Evolutionary conservation across 2,329 filamentous ascomycete genomes (phyloP).

Genomic region (Blumeria hordei): DNA sequence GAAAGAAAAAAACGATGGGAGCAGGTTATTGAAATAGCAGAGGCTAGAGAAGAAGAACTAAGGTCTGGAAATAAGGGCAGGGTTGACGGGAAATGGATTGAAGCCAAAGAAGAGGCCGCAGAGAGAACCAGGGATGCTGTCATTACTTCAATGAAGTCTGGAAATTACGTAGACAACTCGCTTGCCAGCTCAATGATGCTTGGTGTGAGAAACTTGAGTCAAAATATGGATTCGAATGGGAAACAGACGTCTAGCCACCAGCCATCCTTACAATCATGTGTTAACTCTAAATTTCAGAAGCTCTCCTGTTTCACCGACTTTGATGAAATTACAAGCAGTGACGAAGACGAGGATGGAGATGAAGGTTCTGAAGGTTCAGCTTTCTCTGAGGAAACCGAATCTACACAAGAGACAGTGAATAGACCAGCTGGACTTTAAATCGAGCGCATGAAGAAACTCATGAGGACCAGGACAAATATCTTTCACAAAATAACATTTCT

Average conservation of each 20-base stretch:
- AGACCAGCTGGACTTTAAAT: too few species aligned
- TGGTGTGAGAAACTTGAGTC: neutral
- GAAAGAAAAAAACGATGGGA: conserved; percentile 67
- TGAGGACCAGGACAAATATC: too few species aligned
- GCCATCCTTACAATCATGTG: conserved; percentile 20
- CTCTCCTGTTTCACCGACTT: conserved; percentile 65
- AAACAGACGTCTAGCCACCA: conserved; percentile 21
- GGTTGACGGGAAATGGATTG: conserved; percentile 80
- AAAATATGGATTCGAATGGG: conserved; percentile 5
- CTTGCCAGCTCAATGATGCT: too few species aligned
- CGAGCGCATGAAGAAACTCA: too few species aligned
- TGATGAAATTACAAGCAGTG: conserved; percentile 47
- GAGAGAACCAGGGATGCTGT: conserved; percentile 65
- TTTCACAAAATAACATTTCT: too few species aligned
- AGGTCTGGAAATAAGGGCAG: conserved; percentile 45
- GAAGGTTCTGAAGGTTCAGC: neutral
- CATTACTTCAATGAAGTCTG: conserved; percentile 40
- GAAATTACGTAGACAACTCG: conserved; percentile 35
- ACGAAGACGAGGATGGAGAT: conserved; percentile 24
- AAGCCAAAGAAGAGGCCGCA: conserved; percentile 74
- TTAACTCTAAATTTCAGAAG: conserved; percentile 16
- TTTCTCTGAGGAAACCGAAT: too few species aligned
- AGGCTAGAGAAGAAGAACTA: conserved; percentile 63
- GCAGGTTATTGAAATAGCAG: conserved; percentile 63
- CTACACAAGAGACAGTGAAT: too few species aligned